A percentile compares a stretch with the other conserved stretches of the same genome.
phyloP scores from a whole-genome alignment of 495 filamentous ascomycete genomes.

The Neurospora sp. region DNA sequence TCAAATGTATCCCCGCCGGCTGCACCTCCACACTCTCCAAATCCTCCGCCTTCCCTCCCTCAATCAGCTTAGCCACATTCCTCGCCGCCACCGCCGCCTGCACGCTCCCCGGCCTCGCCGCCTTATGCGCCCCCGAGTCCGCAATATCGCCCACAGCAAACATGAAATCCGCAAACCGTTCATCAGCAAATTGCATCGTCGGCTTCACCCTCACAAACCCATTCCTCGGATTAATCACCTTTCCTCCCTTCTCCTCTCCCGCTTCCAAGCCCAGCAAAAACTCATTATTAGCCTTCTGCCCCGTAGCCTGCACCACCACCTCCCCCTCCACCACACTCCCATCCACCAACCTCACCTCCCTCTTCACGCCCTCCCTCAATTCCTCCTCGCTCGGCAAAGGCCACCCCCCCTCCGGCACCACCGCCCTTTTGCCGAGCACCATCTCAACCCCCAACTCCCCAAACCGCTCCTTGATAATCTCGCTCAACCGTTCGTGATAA shows the following conservation, averaged over 20 bases:
- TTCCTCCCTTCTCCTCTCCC: conserved; percentile 8
- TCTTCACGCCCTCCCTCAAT: background rate
- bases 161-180: conserved; percentile 18
- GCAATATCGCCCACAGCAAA: conserved; percentile 54
- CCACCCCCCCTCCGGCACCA: conserved; percentile 17
- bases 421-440: conserved; percentile 4
- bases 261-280: conserved; percentile 29
- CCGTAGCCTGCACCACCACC: conserved; percentile 22
- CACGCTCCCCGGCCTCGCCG: conserved; percentile 38
- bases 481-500: conserved; percentile 41
- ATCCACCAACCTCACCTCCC: conserved; percentile 5
- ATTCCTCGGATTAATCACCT: conserved; percentile 33
- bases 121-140: conserved; percentile 45
- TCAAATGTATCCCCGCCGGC: conserved; percentile 39
- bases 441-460: conserved; percentile 28
- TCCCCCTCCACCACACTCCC: conserved; percentile 7
- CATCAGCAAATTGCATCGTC: conserved; percentile 45
- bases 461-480: conserved; percentile 31
- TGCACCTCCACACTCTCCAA: conserved; percentile 25
- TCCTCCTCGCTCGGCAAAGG: conserved; percentile 2
- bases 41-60: conserved; percentile 3
- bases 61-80: conserved; percentile 44
- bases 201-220: conserved; percentile 41
- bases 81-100: conserved; percentile 46
- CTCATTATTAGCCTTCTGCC: conserved; percentile 43